These are phyloP conservation scores for Digitaria exilis DNA, from an alignment of 202 grass and related monocot genomes.

Conservation along the genomic window DNA sequence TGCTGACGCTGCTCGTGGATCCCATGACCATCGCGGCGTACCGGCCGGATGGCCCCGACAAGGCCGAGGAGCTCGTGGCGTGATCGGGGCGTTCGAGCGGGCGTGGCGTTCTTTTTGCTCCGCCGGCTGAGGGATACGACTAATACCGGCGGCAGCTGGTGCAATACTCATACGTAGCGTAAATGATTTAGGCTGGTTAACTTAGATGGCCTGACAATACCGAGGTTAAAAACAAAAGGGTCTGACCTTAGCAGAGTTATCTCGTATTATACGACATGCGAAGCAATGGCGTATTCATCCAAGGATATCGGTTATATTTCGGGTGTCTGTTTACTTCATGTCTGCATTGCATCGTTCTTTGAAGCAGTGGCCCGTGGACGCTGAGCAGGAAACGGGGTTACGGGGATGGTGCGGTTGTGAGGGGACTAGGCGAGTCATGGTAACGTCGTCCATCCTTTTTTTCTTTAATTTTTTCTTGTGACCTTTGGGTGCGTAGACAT, in stretches of 20 bases:
- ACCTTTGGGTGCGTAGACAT: too few relatives aligned
- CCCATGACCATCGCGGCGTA: constrained; percentile 50
- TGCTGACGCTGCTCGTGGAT: constrained; percentile 49
- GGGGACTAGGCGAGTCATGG: too few relatives aligned
- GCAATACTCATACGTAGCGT: not conserved
- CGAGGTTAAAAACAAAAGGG: not conserved
- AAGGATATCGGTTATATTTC: not conserved
- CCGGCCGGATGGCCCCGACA: constrained; percentile 46
- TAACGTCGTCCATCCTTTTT: too few relatives aligned
- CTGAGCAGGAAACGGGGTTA: too few relatives aligned
- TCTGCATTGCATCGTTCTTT: constrained; percentile 7
- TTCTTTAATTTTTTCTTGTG: too few relatives aligned
- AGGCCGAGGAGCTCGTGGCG: constrained; percentile 42
- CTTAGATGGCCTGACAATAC: not conserved
- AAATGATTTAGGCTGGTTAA: constrained; percentile 12
- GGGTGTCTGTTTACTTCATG: not conserved
- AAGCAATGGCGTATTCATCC: not conserved
- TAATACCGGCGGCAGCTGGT: not conserved
- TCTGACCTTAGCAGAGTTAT: not conserved
- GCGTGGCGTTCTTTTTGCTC: too few relatives aligned
- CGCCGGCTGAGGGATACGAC: too few relatives aligned
- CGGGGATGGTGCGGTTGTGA: not conserved
- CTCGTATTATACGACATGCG: not conserved
- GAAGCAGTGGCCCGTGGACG: too few relatives aligned
- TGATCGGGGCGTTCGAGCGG: not conserved